A percentile compares a stretch with the other conserved stretches of the same genome.
Evolutionary conservation across 345 rosid species (phyloP).

Genomic region (Limnanthes douglasii): DNA sequence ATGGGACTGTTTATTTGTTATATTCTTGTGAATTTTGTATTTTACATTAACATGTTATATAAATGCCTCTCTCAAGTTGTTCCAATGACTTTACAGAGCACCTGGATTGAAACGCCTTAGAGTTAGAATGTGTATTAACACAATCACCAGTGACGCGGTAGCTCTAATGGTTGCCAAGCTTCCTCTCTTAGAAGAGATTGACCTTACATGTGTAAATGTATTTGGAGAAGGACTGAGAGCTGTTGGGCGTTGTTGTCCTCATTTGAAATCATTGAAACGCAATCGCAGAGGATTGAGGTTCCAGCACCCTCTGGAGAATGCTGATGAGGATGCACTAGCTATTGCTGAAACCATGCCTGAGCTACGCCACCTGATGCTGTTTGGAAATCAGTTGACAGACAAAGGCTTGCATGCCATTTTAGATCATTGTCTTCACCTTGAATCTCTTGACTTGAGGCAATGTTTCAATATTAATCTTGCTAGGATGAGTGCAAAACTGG

Average conservation of each 20-base stretch:
- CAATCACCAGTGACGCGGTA: too few relatives aligned
- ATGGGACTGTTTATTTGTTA: too few relatives aligned
- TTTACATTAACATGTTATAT: too few relatives aligned
- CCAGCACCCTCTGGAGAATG: conserved; percentile 7
- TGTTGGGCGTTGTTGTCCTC: conserved; percentile 27
- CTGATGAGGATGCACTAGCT: conserved; percentile 41
- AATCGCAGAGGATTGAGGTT: conserved; percentile 12
- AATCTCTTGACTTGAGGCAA: conserved; percentile 54
- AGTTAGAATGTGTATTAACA: too few relatives aligned
- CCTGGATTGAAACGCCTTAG: too few relatives aligned
- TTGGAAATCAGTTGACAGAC: conserved; percentile 37
- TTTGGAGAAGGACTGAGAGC: conserved; percentile 10
- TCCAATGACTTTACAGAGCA: too few relatives aligned
- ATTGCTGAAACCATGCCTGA: conserved; percentile 46
- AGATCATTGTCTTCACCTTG: conserved; percentile 40
- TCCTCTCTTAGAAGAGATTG: too few relatives aligned
- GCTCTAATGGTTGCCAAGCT: too few relatives aligned
- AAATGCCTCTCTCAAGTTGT: too few relatives aligned
- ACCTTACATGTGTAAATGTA: too few relatives aligned
- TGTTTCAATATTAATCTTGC: conserved; percentile 33
- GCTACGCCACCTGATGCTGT: conserved; percentile 36
- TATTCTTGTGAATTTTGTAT: too few relatives aligned
- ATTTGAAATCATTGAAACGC: conserved; percentile 22
- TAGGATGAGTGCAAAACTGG: conserved; percentile 29
- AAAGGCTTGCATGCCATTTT: conserved; percentile 48